Conservation (phyloP, 768 basidiomycete species). For the Strobilomyces confusus region DNA sequence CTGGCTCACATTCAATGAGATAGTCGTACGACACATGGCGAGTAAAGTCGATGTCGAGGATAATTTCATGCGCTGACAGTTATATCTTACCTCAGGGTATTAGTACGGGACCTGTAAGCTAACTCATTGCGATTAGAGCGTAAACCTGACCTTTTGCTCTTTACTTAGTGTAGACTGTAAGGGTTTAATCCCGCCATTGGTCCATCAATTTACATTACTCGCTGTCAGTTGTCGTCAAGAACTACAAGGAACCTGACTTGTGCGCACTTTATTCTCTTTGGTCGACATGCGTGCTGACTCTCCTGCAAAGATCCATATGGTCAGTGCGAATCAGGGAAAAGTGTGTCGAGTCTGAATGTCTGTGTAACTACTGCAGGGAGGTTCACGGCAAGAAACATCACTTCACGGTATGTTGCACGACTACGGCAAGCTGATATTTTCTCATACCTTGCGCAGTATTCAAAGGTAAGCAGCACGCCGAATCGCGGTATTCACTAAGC, state of each 20-base stretch:
- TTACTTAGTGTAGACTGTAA: slow-evolving; percentile 64
- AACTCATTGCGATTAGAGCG: background rate
- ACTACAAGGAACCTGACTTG: slow-evolving; percentile 75
- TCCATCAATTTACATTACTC: background rate
- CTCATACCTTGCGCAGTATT: slow-evolving; percentile 48
- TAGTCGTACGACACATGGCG: slow-evolving; percentile 61
- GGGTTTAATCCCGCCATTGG: slow-evolving; percentile 13
- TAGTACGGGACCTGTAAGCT: slow-evolving; percentile 71
- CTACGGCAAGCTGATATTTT: background rate
- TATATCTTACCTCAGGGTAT: slow-evolving; percentile 43
- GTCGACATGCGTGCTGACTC: slow-evolving; percentile 1
- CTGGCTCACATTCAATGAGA: slow-evolving; percentile 1
- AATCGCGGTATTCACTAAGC: slow-evolving; percentile 4
- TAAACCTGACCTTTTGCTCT: background rate
- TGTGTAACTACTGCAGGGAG: slow-evolving; percentile 55
- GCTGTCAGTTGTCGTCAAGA: slow-evolving; percentile 62
- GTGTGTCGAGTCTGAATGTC: slow-evolving; percentile 22
- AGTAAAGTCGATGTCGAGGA: slow-evolving; percentile 5
- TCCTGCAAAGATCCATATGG: slow-evolving; percentile 69
- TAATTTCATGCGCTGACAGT: slow-evolving; percentile 2
- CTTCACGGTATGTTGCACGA: slow-evolving; percentile 62
- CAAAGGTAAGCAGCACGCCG: slow-evolving; percentile 51
- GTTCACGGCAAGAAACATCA: slow-evolving; percentile 82
- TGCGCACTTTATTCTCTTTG: slow-evolving; percentile 35
- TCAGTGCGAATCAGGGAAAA: slow-evolving; percentile 39